Base-by-base conservation (phyloP, 805 yeast genomes). In the Groenewaldozyma salmanticensis region DNA sequence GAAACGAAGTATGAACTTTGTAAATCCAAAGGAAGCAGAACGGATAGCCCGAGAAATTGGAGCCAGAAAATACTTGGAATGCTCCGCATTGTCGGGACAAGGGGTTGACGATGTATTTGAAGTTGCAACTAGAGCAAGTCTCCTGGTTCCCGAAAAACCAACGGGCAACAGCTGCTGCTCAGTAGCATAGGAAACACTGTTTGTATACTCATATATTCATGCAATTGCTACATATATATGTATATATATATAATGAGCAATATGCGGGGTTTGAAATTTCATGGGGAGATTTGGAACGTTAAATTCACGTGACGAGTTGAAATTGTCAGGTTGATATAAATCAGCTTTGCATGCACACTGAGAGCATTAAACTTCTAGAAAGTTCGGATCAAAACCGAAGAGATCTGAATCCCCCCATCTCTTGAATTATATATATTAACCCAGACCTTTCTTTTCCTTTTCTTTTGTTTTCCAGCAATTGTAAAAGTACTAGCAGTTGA, bases 81-180 rank as follows among this genome's bases (percentile, higher is more conserved):
- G 96, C 56, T 82, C 94, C 37, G 86, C 96, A 1, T 65, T 88
- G 50, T 84, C 95, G 2, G 96, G 96, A 3, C 95, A 85, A 57
- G 94, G 94, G 9, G 96, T 88, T 18, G 96, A 87, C 60, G 94
- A 84, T 55, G 88, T 88, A 2, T 87, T 88, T 59, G 96, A 88
- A 61, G 75, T 77, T 38, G 96, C 96, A 13, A 84, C 95, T 1
- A 70, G 96, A 51, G 79, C 88, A 2, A 80, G 92, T 55, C 63
- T 86, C 42, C 61, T 86, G 21, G 49, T 39, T 15, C 33, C 33
- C 19, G 33, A 34, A n/a, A 42, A 43, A n/a, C 32, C 38, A 18
- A 15, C 44, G 22, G 32, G 45, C 11, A 33, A 36, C n/a, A 39
- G 36, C 16, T 53, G 58, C 39, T 53, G 58, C 33, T 35, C 52